Evolutionary conservation across 2,329 filamentous ascomycete genomes (phyloP).

Genomic region (Fusarium marasasianum): DNA sequence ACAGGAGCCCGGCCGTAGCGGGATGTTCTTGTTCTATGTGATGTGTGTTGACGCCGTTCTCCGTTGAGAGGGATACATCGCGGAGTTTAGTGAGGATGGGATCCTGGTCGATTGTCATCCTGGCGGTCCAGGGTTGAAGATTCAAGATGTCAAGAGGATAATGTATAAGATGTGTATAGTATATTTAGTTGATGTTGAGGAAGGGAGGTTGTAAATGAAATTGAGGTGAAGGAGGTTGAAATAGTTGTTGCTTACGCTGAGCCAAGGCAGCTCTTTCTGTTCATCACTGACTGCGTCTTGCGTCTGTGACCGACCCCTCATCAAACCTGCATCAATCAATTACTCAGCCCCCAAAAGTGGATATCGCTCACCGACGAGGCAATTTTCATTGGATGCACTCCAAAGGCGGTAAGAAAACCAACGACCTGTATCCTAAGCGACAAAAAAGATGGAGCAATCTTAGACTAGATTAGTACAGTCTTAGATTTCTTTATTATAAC

Average conservation of each 20-base stretch:
- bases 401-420: not conserved
- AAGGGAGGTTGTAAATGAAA: not conserved
- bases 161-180: not conserved
- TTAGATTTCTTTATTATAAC: accelerated
- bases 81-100: not conserved
- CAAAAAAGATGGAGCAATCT: accelerated
- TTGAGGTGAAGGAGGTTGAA: not conserved
- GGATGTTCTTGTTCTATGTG: not conserved
- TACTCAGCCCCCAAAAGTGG: conserved; percentile 25
- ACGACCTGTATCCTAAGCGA: accelerated
- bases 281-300: not conserved
- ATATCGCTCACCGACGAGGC: not conserved
- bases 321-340: not conserved
- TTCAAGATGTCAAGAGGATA: not conserved
- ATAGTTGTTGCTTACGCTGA: not conserved
- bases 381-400: not conserved
- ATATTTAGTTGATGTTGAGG: too few relatives aligned
- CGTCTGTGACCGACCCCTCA: conserved; percentile 2
- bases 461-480: accelerated
- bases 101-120: conserved; percentile 22
- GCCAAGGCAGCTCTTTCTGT: not conserved
- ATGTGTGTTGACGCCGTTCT: not conserved
- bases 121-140: not conserved
- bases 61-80: not conserved
- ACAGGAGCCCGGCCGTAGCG: conserved; percentile 1